Evolutionary conservation across 495 filamentous ascomycete species (phyloP), one percentile per base, ranked within the genome.

Genomic region (Clohesyomyces aquaticus): DNA sequence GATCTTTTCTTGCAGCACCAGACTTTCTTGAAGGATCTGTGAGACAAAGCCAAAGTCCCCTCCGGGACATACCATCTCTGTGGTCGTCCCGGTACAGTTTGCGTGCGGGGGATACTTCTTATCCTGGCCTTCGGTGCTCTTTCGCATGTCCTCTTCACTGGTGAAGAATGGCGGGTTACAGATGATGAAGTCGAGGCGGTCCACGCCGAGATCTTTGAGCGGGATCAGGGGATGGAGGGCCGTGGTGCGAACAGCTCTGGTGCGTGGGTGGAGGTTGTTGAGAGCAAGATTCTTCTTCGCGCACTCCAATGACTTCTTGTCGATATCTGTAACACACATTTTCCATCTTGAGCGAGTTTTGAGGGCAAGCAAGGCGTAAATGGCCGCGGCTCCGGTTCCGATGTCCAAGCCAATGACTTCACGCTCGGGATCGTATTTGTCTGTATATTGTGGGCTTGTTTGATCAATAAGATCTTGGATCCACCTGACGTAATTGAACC

Each of bases 81-180:
- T 78, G 0, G 84, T 82, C 0, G 88, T 83, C 4, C 92, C 93
- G 0, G 93, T 96, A 75, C 93, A 96, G 22, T 85, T 80, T 16
- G 90, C 89, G 55, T 83, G 83, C 0, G 94, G 90, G 0, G 85
- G 85, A 2, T 82, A 78, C 8, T 78, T 68, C 71, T 97, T 98
- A 27, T 79, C 74, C 22, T 77, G 67, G 0, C 90, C 88, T 35
- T 55, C 54, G 0, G 87, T 85, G 10, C 77, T 76, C 0, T 82
- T 61, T 1, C 26, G 32, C 75, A 96, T 84, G 35, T 95, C 90
- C 12, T 81, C 74, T 18, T 81, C 77, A 2, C 90, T 93, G 21
- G 81, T 68, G 77, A 96, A 97, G 77, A 98, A 98, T 0, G 94
- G 94, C 0, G 94, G 94, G 67, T 98, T 98, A 75, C 87, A 92